Percentiles rank a stretch among this genome's conserved stretches.
phyloP scores from a whole-genome alignment of 1,284 basidiomycete genomes.

The Quambalaria eucalypti region DNA sequence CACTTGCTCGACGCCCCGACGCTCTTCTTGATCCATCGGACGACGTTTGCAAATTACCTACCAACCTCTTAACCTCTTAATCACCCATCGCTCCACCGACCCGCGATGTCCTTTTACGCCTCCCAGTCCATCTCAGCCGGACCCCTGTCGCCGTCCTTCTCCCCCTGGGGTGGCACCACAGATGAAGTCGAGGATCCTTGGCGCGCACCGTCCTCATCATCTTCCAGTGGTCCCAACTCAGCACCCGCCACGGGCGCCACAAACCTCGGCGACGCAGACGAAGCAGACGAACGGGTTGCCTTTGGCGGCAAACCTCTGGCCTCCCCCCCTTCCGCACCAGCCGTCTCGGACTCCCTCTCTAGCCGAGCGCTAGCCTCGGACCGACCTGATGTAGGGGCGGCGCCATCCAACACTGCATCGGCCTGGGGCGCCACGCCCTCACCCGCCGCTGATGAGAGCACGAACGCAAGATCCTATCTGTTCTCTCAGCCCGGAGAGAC shows the following conservation, averaged over 20 bases:
- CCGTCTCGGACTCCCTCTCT: neutral
- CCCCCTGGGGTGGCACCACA: neutral
- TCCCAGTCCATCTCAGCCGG: neutral
- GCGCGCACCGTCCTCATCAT: neutral
- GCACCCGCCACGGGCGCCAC: neutral
- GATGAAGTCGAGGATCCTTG: neutral
- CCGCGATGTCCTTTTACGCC: neutral
- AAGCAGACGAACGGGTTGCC: neutral
- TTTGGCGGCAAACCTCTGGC: neutral
- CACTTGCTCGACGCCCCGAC: no score
- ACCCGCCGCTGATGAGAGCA: neutral
- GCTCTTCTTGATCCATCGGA: no score
- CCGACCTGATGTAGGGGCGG: neutral
- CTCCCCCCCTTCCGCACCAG: neutral
- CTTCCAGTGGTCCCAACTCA: neutral
- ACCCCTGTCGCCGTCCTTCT: neutral
- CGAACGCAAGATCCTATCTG: neutral
- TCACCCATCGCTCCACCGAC: no score
- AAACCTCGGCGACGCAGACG: neutral
- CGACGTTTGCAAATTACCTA: no score
- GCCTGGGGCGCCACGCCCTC: neutral
- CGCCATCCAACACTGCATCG: neutral
- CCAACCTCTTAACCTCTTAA: no score
- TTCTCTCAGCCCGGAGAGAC: conserved; percentile 1
- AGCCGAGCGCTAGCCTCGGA: neutral